Evolutionary conservation across 495 filamentous ascomycete genomes (phyloP).

Genomic region (Coniosporium apollinis): DNA sequence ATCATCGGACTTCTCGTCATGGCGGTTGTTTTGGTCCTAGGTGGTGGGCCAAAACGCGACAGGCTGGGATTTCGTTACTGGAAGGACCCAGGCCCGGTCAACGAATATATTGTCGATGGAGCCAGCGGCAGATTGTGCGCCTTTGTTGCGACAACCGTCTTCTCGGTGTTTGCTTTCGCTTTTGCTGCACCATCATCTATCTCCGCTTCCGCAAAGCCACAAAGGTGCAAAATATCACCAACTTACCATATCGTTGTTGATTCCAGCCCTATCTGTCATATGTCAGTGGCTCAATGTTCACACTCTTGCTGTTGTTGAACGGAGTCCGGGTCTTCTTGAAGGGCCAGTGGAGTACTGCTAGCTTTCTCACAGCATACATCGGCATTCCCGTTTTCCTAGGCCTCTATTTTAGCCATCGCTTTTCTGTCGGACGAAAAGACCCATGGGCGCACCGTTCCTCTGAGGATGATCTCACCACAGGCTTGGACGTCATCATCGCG

Average conservation of each 20-base stretch:
- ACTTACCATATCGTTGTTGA: constrained; percentile 9
- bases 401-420: constrained; percentile 19
- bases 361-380: constrained; percentile 19
- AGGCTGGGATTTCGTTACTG: constrained; percentile 52
- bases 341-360: constrained; percentile 15
- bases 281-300: constrained; percentile 4
- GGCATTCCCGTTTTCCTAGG: constrained; percentile 17
- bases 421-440: too few relatives aligned
- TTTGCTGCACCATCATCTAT: constrained; percentile 19
- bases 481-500: too few relatives aligned
- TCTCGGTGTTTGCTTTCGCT: too few relatives aligned
- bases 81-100: constrained; percentile 50
- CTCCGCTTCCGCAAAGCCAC: constrained; percentile 31
- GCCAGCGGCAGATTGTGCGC: too few relatives aligned
- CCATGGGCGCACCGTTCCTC: too few relatives aligned
- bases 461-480: too few relatives aligned
- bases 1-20: constrained; percentile 26
- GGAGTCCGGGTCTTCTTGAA: constrained; percentile 24
- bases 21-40: constrained; percentile 11
- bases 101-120: too few relatives aligned
- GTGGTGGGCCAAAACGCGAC: constrained; percentile 1
- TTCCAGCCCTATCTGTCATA: constrained; percentile 13
- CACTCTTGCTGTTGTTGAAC: constrained; percentile 19
- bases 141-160: too few relatives aligned
- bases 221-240: constrained; percentile 21